These are phyloP conservation scores for Pyricularia pennisetigena DNA, from an alignment of 2,329 filamentous ascomycete species.

Conservation along the genomic window DNA sequence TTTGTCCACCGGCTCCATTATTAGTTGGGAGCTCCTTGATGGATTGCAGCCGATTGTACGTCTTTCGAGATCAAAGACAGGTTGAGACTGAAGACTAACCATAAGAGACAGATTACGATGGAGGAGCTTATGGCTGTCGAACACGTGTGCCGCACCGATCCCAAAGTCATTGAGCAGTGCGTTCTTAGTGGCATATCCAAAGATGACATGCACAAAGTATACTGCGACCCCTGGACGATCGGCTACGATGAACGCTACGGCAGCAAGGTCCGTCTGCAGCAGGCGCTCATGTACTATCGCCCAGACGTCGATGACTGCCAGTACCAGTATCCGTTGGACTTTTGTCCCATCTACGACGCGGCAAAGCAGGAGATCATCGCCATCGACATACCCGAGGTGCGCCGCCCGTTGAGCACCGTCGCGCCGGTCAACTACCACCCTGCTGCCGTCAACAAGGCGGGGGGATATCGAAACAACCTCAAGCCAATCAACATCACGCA, in stretches of 20 bases:
- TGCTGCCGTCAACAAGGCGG: conserved; percentile 58
- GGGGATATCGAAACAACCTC: conserved; percentile 65
- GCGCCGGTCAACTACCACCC: conserved; percentile 73
- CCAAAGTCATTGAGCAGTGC: conserved; percentile 86
- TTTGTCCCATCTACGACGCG: conserved; percentile 84
- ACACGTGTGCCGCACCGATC: conserved; percentile 62
- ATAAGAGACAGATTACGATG: conserved; percentile 56
- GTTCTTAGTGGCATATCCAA: conserved; percentile 68
- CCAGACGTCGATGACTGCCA: conserved; percentile 78
- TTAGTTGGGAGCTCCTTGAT: conserved; percentile 64
- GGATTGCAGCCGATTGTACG: conserved; percentile 72
- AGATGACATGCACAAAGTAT: conserved; percentile 89
- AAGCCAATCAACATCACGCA: conserved; percentile 70
- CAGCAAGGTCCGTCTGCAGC: conserved; percentile 68
- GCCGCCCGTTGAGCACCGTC: conserved; percentile 63
- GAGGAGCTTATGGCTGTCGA: conserved; percentile 82
- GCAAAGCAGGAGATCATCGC: conserved; percentile 69
- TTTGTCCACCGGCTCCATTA: conserved; percentile 53
- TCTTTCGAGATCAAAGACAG: background rate
- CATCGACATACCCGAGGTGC: conserved; percentile 72
- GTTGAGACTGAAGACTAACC: background rate
- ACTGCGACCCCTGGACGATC: conserved; percentile 94
- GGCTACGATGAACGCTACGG: conserved; percentile 89
- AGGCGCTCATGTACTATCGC: conserved; percentile 92
- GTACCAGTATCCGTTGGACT: conserved; percentile 86